Percentiles rank a stretch among this genome's conserved stretches.
Evolutionary conservation across 805 yeast genomes (phyloP).

Genomic region (Ogataea corticis): DNA sequence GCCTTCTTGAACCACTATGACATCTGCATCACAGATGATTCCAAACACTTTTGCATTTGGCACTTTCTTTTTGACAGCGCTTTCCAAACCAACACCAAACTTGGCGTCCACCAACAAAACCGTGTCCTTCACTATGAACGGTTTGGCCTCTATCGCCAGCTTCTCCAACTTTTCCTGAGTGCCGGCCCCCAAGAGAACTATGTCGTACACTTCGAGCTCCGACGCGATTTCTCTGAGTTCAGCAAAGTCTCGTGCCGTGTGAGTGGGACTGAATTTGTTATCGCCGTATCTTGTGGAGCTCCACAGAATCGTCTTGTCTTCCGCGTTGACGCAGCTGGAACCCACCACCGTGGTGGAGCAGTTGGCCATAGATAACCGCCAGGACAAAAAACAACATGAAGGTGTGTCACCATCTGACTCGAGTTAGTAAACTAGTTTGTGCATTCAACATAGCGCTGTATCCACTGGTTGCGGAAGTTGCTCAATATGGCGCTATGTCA

Average conservation of each 20-base stretch:
- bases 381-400: slow-evolving; percentile 29
- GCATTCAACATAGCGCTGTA: not conserved
- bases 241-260: slow-evolving; percentile 5
- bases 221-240: slow-evolving; percentile 6
- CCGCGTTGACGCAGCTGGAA: slow-evolving; percentile 15
- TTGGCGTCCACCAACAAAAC: slow-evolving; percentile 30
- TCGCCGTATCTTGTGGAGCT: slow-evolving; percentile 21
- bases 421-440: not conserved
- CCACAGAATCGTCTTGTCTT: slow-evolving; percentile 19
- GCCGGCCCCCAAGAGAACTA: slow-evolving; percentile 24
- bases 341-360: slow-evolving; percentile 22
- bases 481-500: slow-evolving; percentile 1
- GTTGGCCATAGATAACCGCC: slow-evolving; percentile 27
- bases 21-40: slow-evolving; percentile 28
- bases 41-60: slow-evolving; percentile 21
- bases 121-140: slow-evolving; percentile 19
- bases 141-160: slow-evolving; percentile 6
- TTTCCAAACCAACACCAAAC: slow-evolving; percentile 25
- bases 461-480: not conserved
- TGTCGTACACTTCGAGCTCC: slow-evolving; percentile 19
- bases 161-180: slow-evolving; percentile 10
- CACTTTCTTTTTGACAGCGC: slow-evolving; percentile 10
- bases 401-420: slow-evolving; percentile 33
- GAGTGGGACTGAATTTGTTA: slow-evolving; percentile 12
- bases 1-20: slow-evolving; percentile 16